A percentile compares a stretch with the other conserved stretches of the same genome.
phyloP scores from a whole-genome alignment of 768 basidiomycete genomes.

The Paxillus rubicundulus region DNA sequence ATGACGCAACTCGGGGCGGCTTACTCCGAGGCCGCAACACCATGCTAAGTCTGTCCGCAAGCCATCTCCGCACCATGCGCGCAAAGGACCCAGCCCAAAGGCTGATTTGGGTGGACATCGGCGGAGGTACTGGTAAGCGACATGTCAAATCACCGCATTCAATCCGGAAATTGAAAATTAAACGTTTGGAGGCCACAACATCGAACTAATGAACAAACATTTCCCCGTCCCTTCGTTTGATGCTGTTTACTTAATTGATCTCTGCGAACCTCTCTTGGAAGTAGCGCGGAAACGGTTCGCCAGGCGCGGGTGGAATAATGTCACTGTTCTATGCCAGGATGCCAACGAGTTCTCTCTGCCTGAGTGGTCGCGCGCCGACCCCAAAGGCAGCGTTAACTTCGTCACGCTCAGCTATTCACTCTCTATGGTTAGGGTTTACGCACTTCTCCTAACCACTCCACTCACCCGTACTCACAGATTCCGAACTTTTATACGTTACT shows the following conservation, averaged over 20 bases:
- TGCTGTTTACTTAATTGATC: slow-evolving; percentile 67
- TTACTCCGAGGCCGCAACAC: slow-evolving; percentile 69
- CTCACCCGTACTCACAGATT: slow-evolving; percentile 37
- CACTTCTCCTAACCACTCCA: not conserved
- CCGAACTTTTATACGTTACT: slow-evolving; percentile 63
- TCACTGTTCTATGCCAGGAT: slow-evolving; percentile 70
- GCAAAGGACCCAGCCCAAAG: slow-evolving; percentile 39
- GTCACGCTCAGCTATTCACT: slow-evolving; percentile 57
- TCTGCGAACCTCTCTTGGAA: slow-evolving; percentile 68
- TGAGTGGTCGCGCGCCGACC: slow-evolving; percentile 49
- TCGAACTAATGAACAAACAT: slow-evolving; percentile 68
- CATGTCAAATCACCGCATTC: not conserved
- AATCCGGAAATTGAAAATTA: slow-evolving; percentile 5
- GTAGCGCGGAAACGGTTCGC: slow-evolving; percentile 68
- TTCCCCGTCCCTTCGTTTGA: slow-evolving; percentile 60
- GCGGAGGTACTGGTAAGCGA: slow-evolving; percentile 62
- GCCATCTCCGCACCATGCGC: slow-evolving; percentile 53
- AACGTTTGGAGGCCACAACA: slow-evolving; percentile 50
- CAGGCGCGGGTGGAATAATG: slow-evolving; percentile 68
- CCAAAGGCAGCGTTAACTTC: slow-evolving; percentile 54
- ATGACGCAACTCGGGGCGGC: slow-evolving; percentile 61
- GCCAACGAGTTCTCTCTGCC: slow-evolving; percentile 66
- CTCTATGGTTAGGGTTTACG: slow-evolving; percentile 43
- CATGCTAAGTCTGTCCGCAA: slow-evolving; percentile 66
- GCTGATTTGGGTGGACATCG: slow-evolving; percentile 76